A percentile compares a stretch with the other conserved stretches of the same genome.
These are phyloP conservation scores for Aspergillus haitiensis DNA, from an alignment of 495 filamentous ascomycete genomes.

Conservation along the genomic window DNA sequence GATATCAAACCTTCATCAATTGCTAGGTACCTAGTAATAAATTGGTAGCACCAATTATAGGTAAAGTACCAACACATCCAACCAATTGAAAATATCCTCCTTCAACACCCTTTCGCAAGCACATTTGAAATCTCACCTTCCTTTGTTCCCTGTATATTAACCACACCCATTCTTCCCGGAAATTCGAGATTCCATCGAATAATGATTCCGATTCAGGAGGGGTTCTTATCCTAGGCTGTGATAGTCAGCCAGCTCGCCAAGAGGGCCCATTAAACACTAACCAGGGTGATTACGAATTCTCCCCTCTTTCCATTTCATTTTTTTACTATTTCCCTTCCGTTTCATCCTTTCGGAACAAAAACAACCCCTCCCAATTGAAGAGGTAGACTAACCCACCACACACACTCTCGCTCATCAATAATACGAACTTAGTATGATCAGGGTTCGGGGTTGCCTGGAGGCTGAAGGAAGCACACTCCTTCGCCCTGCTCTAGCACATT, in stretches of 20 bases:
- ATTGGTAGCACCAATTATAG: not conserved
- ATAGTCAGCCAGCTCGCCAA: constrained; percentile 10
- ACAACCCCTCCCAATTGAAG: no score
- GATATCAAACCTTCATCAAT: no score
- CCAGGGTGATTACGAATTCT: constrained; percentile 17
- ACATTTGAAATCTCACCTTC: not conserved
- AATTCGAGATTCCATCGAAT: no score
- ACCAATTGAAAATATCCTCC: not conserved
- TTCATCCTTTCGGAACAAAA: no score
- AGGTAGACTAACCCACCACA: no score
- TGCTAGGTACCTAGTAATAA: no score
- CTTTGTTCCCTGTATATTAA: no score
- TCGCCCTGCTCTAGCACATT: no score
- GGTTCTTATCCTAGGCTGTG: not conserved
- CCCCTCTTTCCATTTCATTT: constrained; percentile 3
- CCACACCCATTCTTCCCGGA: no score
- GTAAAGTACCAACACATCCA: not conserved
- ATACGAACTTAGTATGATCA: not conserved
- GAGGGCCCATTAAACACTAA: constrained; percentile 17
- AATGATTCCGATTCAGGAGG: not conserved
- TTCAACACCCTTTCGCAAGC: not conserved
- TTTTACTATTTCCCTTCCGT: not conserved
- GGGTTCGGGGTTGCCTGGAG: not conserved
- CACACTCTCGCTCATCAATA: not conserved
- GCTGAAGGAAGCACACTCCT: not conserved